Base-by-base conservation (phyloP, 257 asterid species). In the Solanum lycopersicoides region DNA sequence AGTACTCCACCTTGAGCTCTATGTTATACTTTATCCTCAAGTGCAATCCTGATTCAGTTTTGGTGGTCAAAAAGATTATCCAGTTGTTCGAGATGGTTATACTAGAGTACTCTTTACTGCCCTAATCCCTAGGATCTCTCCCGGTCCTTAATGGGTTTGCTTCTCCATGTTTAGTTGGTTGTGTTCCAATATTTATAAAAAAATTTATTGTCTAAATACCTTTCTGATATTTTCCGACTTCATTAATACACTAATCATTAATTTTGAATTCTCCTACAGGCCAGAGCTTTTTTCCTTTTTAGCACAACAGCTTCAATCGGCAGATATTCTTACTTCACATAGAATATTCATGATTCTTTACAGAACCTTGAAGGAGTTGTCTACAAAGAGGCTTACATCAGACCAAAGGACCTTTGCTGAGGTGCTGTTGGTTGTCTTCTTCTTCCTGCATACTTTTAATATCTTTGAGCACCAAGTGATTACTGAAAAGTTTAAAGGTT, bases 351-450 rank as follows among this genome's bases (percentile, higher is more conserved):
- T 93, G 97, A 93, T 97, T 91, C 98, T 97, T 89, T 97, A 94
- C 89, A 96, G 99, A 92, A 91, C 94, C 65, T 90, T 97, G 88
- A 97, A 97, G 93, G 99, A 97, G 93, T 90, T 97, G 93, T 96
- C 99, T 1, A 93, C 98, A 88, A 97, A 97, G 90, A 96, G 98
- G 80, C 98, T 97, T 42, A 73, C 95, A 80, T 86, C 96, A 82
- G 99, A 97, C 83, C 99, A 93, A 91, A 95, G 94, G 92, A 92
- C 93, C 88, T 97, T 92, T 89, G 94, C 99, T 72, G 95, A 97
- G 99, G 99, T 97, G 86, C 82, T 45, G 68, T 60, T 50, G 20
- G 87, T 88, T 89, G 87, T 66, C 68, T 86, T 71, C 68, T 86
- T 71, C 84, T 85, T 84, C 87, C 60, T 71, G 71, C 50, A 18